Conservation (phyloP, 176 grass and related monocot species). For the Puya raimondii region DNA sequence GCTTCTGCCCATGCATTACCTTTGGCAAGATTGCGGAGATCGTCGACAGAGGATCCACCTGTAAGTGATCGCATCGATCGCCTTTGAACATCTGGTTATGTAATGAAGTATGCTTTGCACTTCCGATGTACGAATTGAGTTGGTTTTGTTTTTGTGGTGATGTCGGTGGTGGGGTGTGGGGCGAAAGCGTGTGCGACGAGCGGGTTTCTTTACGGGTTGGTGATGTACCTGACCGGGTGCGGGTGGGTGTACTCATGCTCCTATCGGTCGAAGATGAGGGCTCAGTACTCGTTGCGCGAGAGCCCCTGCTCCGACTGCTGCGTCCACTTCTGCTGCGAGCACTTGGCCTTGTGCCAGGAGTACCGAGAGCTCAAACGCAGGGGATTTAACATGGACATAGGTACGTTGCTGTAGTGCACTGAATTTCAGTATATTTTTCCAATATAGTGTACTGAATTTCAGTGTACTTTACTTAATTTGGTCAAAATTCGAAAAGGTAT, state of each 20-base stretch:
- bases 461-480: too few relatives aligned
- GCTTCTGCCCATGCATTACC: slow-evolving; percentile 8
- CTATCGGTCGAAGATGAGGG: slow-evolving; percentile 7
- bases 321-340: slow-evolving; percentile 20
- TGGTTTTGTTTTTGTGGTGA: too few relatives aligned
- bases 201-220: background rate
- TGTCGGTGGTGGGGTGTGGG: too few relatives aligned
- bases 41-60: slow-evolving; percentile 1
- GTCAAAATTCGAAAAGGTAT: too few relatives aligned
- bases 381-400: slow-evolving; percentile 14
- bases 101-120: too few relatives aligned
- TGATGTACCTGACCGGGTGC: background rate
- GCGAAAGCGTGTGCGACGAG: slow-evolving; percentile 6
- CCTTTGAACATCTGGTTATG: background rate
- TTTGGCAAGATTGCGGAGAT: slow-evolving; percentile 16
- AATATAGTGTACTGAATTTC: too few relatives aligned
- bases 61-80: background rate
- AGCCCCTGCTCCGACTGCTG: slow-evolving; percentile 9
- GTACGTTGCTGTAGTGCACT: background rate
- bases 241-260: slow-evolving; percentile 10
- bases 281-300: background rate
- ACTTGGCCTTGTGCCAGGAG: slow-evolving; percentile 12
- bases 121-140: too few relatives aligned
- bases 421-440: too few relatives aligned
- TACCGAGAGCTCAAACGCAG: slow-evolving; percentile 12